phyloP scores from a whole-genome alignment of 768 basidiomycete species.

The Ramaria sp. region DNA sequence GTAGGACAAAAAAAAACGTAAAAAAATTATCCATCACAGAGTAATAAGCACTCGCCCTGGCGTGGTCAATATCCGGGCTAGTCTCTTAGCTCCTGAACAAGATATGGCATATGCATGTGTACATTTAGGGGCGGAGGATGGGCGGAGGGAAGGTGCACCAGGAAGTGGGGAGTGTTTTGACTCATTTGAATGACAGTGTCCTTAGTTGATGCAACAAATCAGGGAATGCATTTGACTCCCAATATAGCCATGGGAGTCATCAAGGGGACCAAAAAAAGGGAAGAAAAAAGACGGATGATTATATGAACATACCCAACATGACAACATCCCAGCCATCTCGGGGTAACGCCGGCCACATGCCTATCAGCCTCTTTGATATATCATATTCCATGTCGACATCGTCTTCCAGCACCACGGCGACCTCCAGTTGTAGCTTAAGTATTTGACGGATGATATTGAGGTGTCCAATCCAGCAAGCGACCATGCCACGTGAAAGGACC shows the following conservation, averaged over 20 bases:
- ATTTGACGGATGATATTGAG: not conserved
- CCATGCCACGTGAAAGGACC: not conserved
- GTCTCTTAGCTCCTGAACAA: not conserved
- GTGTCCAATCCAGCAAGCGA: constrained; percentile 4
- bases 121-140: constrained; percentile 41
- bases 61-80: not conserved
- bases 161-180: constrained; percentile 21
- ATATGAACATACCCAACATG: constrained; percentile 42
- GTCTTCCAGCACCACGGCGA: constrained; percentile 59
- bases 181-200: constrained; percentile 79
- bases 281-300: not conserved
- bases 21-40: constrained; percentile 44
- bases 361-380: constrained; percentile 29
- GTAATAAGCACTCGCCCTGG: constrained; percentile 42
- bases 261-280: not conserved
- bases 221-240: too few relatives aligned
- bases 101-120: constrained; percentile 38
- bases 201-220: constrained; percentile 28
- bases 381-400: constrained; percentile 71
- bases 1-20: constrained; percentile 36
- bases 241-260: not conserved
- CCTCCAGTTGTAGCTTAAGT: constrained; percentile 7
- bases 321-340: constrained; percentile 55
- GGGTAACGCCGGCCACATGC: constrained; percentile 44
- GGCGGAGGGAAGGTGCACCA: constrained; percentile 47